Conservation (phyloP, 2,329 filamentous ascomycete genomes). For the Cladosporium sp. region DNA sequence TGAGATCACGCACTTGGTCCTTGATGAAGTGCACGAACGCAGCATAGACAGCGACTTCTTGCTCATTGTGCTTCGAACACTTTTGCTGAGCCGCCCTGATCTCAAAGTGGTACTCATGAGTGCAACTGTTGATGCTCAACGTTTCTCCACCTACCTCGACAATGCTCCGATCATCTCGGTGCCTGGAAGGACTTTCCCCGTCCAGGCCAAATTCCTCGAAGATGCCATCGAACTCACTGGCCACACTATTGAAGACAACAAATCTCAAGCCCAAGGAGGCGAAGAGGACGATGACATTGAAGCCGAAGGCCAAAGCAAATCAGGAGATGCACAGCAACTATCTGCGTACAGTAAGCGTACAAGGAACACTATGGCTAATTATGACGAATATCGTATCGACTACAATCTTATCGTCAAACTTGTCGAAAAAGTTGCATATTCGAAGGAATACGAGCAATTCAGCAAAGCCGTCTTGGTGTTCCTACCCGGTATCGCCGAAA, state of each 20-base stretch:
- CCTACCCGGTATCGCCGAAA: conserved; percentile 85
- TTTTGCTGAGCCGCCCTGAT: conserved; percentile 71
- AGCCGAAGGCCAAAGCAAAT: conserved; percentile 44
- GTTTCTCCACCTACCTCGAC: conserved; percentile 83
- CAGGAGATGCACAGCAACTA: conserved; percentile 53
- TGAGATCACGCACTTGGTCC: conserved; percentile 87
- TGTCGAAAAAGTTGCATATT: conserved; percentile 69
- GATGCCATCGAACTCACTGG: conserved; percentile 87
- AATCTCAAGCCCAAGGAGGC: conserved; percentile 40
- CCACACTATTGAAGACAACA: conserved; percentile 61
- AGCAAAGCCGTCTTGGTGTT: conserved; percentile 94
- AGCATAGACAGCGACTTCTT: conserved; percentile 97
- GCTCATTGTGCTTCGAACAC: conserved; percentile 81
- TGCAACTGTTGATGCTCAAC: conserved; percentile 87
- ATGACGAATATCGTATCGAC: conserved; percentile 90
- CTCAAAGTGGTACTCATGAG: conserved; percentile 96
- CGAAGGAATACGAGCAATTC: conserved; percentile 62
- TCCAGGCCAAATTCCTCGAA: conserved; percentile 81
- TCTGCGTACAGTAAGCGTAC: conserved; percentile 73
- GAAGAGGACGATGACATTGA: conserved; percentile 46
- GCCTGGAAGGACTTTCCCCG: conserved; percentile 89
- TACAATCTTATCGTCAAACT: conserved; percentile 80
- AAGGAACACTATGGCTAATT: conserved; percentile 65
- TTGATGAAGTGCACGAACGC: conserved; percentile 97
- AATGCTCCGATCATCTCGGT: conserved; percentile 84